Conservation (phyloP, 352 stramenopile genomes). For the Blastocystis sp. region DNA sequence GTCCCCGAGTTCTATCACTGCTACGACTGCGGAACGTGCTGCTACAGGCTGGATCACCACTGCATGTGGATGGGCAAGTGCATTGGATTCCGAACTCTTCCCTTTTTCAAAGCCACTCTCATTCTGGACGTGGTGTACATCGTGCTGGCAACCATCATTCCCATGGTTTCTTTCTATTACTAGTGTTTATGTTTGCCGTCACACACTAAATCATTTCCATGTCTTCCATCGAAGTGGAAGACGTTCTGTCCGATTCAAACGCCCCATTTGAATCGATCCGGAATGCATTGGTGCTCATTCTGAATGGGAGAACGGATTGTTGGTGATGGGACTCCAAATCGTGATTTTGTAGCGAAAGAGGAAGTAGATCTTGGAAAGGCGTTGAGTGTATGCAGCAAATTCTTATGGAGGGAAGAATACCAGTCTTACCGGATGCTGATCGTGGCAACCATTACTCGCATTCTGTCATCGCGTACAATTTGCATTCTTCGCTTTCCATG, state of each 20-base stretch:
- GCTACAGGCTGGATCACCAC: conserved; percentile 55
- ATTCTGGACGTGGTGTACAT: conserved; percentile 5
- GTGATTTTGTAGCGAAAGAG: background rate
- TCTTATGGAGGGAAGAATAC: background rate
- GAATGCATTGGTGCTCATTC: background rate
- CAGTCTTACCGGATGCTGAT: background rate
- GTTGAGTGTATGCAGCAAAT: background rate
- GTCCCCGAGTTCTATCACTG: conserved; percentile 31
- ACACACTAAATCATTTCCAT: background rate
- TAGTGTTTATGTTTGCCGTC: background rate
- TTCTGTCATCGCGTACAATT: background rate
- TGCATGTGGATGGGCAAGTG: conserved; percentile 68
- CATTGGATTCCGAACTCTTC: conserved; percentile 32
- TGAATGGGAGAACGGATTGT: background rate
- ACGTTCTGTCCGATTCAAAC: background rate
- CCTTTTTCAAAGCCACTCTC: conserved; percentile 42
- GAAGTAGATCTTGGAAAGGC: background rate
- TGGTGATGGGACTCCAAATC: background rate
- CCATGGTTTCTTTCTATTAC: background rate
- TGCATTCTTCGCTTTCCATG: background rate
- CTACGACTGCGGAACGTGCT: conserved; percentile 35
- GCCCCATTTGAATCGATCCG: background rate
- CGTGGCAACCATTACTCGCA: background rate
- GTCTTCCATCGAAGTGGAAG: background rate
- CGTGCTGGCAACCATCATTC: background rate